Conservation (phyloP, 176 grass and related monocot species). For the Ampelocalamus luodianensis region DNA sequence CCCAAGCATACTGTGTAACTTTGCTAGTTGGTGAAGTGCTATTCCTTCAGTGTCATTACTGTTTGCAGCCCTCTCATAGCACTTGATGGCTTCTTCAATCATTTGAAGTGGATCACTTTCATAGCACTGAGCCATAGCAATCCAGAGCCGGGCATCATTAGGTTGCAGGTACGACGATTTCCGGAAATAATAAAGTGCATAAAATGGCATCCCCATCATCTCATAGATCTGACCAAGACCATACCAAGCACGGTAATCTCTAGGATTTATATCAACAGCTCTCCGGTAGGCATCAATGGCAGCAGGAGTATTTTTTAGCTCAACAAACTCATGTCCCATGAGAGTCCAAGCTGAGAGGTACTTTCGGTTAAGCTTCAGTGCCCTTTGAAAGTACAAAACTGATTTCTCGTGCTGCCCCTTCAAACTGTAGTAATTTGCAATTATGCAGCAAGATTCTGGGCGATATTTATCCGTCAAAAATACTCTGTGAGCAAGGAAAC, state of each 20-base stretch:
- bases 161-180: constrained; percentile 91
- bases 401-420: constrained; percentile 97
- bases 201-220: constrained; percentile 98
- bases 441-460: constrained; percentile 96
- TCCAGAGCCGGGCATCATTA: constrained; percentile 93
- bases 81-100: constrained; percentile 93
- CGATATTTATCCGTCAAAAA: constrained; percentile 98
- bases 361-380: constrained; percentile 92
- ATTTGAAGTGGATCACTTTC: constrained; percentile 90
- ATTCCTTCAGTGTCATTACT: constrained; percentile 91
- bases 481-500: constrained; percentile 96
- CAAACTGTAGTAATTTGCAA: constrained; percentile 99
- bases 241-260: constrained; percentile 98
- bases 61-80: constrained; percentile 82
- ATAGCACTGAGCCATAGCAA: constrained; percentile 98
- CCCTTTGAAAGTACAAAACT: constrained; percentile 85
- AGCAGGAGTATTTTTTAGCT: constrained; percentile 96
- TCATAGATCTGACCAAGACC: constrained; percentile 99
- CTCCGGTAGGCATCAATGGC: constrained; percentile 94
- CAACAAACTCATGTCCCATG: constrained; percentile 99
- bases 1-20: constrained; percentile 70
- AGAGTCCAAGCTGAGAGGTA: constrained; percentile 98
- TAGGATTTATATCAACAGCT: constrained; percentile 96
- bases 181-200: constrained; percentile 85
- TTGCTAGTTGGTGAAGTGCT: constrained; percentile 83